Percentiles rank a stretch among this genome's conserved stretches.
These are phyloP conservation scores for Triticum timopheevii DNA, from an alignment of 176 grass and related monocot genomes.

Conservation along the genomic window DNA sequence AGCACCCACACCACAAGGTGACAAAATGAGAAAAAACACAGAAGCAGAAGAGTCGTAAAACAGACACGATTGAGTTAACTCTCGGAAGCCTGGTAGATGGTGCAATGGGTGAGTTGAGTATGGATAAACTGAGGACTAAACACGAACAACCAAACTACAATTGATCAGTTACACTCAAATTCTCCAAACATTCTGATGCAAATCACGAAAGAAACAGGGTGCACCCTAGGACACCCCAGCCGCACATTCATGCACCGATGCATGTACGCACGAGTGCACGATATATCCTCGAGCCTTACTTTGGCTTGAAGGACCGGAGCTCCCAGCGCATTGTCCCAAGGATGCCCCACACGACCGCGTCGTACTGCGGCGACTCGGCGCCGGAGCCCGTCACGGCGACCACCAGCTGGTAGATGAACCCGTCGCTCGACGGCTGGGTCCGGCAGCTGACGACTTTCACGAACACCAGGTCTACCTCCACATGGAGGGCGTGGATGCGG, in stretches of 20 bases:
- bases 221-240: neutral
- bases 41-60: no score
- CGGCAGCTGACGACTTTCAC: slow-evolving; percentile 20
- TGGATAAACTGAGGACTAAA: neutral
- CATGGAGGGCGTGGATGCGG: neutral
- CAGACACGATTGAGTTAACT: neutral
- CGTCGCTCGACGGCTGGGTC: slow-evolving; percentile 27
- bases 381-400: slow-evolving; percentile 13
- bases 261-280: neutral
- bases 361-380: neutral
- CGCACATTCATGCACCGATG: neutral
- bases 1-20: no score
- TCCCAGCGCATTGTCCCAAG: slow-evolving; percentile 17
- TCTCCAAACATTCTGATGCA: neutral
- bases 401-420: slow-evolving; percentile 27
- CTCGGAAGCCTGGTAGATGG: neutral
- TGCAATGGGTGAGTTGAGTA: neutral
- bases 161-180: neutral
- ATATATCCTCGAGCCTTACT: neutral
- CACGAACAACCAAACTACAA: neutral
- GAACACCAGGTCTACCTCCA: neutral
- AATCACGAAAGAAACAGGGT: neutral
- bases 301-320: slow-evolving; percentile 34
- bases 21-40: no score
- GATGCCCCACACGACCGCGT: slow-evolving; percentile 35